A percentile compares a stretch with the other conserved stretches of the same genome.
phyloP scores from a whole-genome alignment of 257 asterid genomes.

The Plectranthus barbatus region DNA sequence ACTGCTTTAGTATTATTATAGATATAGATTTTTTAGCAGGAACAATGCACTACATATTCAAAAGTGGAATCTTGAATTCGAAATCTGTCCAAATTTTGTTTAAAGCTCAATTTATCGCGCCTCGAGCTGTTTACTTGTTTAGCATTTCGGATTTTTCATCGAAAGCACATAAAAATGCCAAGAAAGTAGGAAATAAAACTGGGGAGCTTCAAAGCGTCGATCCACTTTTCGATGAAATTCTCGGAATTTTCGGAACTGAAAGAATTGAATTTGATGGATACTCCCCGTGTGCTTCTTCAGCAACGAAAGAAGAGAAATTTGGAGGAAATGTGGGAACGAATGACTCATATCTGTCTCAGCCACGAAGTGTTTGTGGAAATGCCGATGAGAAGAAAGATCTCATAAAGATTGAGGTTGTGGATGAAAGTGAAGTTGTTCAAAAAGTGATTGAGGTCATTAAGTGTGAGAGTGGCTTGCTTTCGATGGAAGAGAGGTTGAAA shows the following conservation, averaged over 20 bases:
- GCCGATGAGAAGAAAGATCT: constrained; percentile 25
- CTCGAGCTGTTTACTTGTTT: constrained; percentile 21
- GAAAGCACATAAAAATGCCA: constrained; percentile 17
- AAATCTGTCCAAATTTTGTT: constrained; percentile 9
- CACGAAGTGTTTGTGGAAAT: constrained; percentile 54
- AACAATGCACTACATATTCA: constrained; percentile 29
- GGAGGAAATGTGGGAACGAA: not conserved
- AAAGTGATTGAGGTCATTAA: constrained; percentile 59
- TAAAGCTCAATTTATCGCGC: constrained; percentile 1
- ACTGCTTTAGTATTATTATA: too few relatives aligned
- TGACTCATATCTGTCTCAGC: constrained; percentile 8
- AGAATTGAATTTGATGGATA: constrained; percentile 13
- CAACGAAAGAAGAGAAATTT: constrained; percentile 11
- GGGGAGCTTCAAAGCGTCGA: constrained; percentile 24
- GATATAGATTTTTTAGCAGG: too few relatives aligned
- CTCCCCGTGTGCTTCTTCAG: constrained; percentile 15
- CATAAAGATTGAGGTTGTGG: constrained; percentile 18
- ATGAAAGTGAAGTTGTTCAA: constrained; percentile 58
- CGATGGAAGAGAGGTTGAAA: constrained; percentile 66
- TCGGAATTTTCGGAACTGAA: constrained; percentile 52
- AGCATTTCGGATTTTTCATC: constrained; percentile 24
- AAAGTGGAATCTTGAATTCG: constrained; percentile 17
- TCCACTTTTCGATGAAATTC: constrained; percentile 62
- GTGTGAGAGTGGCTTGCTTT: constrained; percentile 20
- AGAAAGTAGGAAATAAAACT: constrained; percentile 12